Percentiles rank a stretch among this genome's conserved stretches.
These are phyloP conservation scores for Wickerhamiella australiensis DNA, from an alignment of 805 yeast species.

Conservation along the genomic window DNA sequence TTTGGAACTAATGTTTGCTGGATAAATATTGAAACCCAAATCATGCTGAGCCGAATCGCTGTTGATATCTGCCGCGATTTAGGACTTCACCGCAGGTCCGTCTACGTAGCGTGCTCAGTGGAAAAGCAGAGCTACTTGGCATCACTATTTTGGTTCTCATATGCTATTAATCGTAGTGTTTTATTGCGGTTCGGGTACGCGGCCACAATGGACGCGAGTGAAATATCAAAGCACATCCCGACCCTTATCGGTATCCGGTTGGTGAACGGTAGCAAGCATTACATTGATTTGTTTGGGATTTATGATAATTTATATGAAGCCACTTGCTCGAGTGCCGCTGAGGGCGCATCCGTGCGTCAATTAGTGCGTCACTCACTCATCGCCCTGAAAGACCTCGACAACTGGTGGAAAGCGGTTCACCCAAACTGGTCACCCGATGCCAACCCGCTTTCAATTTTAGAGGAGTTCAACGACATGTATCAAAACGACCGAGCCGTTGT, in stretches of 20 bases:
- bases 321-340: conserved; percentile 1
- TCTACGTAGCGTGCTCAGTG: background rate
- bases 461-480: conserved; percentile 2
- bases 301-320: background rate
- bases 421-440: background rate
- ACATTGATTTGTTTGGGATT: background rate
- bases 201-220: background rate
- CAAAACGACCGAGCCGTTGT: background rate
- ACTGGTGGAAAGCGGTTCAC: conserved; percentile 3
- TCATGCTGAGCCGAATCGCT: background rate
- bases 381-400: background rate
- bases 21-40: background rate
- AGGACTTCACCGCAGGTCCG: conserved; percentile 1
- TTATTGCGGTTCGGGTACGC: background rate
- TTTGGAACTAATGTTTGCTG: background rate
- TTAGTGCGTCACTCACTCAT: background rate
- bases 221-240: background rate
- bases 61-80: conserved; percentile 1
- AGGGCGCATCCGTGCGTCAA: background rate
- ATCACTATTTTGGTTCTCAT: conserved; percentile 4
- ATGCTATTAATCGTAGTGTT: conserved; percentile 1
- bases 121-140: background rate
- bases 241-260: background rate
- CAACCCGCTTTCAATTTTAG: background rate
- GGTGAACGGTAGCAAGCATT: background rate